Conservation (phyloP, 139 green algal genomes). For the Closterium sp. region DNA sequence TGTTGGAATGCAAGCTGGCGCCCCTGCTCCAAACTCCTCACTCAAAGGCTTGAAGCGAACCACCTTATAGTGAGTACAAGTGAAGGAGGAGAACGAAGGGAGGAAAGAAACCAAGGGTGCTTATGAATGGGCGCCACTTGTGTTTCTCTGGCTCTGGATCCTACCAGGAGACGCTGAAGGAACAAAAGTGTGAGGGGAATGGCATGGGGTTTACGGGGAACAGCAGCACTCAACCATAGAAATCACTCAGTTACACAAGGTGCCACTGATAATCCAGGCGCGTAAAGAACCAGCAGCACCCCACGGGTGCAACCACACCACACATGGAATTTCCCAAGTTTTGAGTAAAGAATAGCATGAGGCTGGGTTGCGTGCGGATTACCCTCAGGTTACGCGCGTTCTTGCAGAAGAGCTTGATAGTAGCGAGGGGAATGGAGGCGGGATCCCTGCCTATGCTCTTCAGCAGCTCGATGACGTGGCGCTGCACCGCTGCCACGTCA, state of each 20-base stretch:
- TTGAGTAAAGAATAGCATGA: no score
- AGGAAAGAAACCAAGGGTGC: not conserved
- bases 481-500: constrained; percentile 69
- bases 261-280: no score
- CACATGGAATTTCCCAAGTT: constrained; percentile 50
- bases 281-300: no score
- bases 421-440: constrained; percentile 52
- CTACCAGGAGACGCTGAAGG: no score
- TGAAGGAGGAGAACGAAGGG: not conserved
- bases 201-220: no score
- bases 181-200: no score
- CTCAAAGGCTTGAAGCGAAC: constrained; percentile 64
- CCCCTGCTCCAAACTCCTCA: constrained; percentile 58
- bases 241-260: no score
- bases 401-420: constrained; percentile 76
- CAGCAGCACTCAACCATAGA: no score
- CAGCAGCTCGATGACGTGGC: constrained; percentile 57
- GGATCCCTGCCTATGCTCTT: constrained; percentile 56
- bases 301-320: no score
- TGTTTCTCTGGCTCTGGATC: constrained; percentile 68
- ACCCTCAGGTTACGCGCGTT: constrained; percentile 73
- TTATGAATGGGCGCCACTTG: not conserved
- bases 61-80: constrained; percentile 13
- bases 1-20: constrained; percentile 10
- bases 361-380: not conserved